phyloP scores from a whole-genome alignment of 148 eudicot genomes.

The Pouteria glomerata region DNA sequence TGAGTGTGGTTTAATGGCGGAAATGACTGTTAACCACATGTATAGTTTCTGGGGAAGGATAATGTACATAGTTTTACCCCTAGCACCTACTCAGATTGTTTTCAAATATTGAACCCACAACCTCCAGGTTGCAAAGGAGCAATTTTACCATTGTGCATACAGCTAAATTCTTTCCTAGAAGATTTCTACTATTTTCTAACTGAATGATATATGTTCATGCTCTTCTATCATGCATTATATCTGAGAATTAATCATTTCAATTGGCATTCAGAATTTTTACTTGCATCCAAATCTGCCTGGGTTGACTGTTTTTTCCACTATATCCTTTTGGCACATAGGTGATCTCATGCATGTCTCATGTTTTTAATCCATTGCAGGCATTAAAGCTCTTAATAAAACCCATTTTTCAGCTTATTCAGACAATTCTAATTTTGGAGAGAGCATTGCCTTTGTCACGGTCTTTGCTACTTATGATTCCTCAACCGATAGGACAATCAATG shows the following conservation, averaged over 20 bases:
- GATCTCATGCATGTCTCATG: conserved; percentile 6
- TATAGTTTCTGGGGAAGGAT: no score
- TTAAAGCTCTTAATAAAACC: conserved; percentile 67
- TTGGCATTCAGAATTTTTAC: background rate
- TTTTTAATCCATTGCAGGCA: conserved; percentile 47
- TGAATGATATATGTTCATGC: background rate
- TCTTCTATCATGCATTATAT: background rate
- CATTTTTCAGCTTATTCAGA: conserved; percentile 25
- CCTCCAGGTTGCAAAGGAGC: no score
- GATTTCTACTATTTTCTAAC: no score
- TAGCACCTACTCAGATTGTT: no score
- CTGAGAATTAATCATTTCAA: background rate
- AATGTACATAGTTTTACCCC: no score
- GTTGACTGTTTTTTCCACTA: background rate
- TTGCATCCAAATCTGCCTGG: background rate
- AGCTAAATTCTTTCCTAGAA: background rate
- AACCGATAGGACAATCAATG: conserved; percentile 22
- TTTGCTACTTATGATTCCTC: conserved; percentile 64
- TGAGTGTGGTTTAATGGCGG: no score
- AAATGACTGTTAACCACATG: no score
- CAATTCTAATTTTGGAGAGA: conserved; percentile 30
- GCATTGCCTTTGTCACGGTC: conserved; percentile 65
- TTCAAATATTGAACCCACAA: no score
- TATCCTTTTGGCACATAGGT: background rate
- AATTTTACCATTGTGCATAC: no score